Evolutionary conservation across 306 rosid genomes (phyloP).

Genomic region (Castanea sativa): DNA sequence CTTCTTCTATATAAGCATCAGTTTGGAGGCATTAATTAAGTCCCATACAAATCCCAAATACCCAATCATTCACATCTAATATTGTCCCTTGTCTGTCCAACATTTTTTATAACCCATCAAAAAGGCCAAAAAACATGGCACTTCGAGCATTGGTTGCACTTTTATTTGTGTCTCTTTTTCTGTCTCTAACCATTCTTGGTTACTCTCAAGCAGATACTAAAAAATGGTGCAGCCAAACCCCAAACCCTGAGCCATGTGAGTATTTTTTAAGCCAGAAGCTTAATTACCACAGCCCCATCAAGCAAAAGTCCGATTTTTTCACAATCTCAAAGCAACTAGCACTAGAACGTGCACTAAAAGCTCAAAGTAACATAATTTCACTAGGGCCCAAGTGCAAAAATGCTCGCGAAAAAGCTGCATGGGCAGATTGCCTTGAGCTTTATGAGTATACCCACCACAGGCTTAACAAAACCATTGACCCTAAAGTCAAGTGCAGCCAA

Average conservation of each 20-base stretch:
- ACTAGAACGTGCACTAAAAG: conserved; percentile 41
- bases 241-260: conserved; percentile 71
- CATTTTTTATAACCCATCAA: neutral
- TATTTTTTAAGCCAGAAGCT: conserved; percentile 39
- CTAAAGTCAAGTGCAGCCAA: conserved; percentile 33
- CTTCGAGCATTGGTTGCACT: conserved; percentile 1
- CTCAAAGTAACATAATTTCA: conserved; percentile 27
- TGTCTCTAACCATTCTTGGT: conserved; percentile 14
- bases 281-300: conserved; percentile 29
- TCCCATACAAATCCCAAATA: neutral
- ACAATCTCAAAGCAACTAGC: conserved; percentile 46
- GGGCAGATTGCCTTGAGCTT: conserved; percentile 70
- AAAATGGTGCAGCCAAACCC: conserved; percentile 82
- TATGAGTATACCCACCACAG: conserved; percentile 41
- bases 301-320: conserved; percentile 57
- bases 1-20: neutral
- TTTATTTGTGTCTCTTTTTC: conserved; percentile 17
- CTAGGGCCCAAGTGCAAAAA: conserved; percentile 48
- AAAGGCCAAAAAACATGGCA: neutral
- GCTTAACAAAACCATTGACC: conserved; percentile 43
- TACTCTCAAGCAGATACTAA: conserved; percentile 39
- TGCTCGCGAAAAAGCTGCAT: conserved; percentile 50
- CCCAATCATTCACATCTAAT: neutral
- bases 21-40: neutral
- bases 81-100: neutral